Percentiles rank a stretch among this genome's conserved stretches.
Evolutionary conservation across 2,329 filamentous ascomycete genomes (phyloP).

Genomic region (Aspergillus fijiensis): DNA sequence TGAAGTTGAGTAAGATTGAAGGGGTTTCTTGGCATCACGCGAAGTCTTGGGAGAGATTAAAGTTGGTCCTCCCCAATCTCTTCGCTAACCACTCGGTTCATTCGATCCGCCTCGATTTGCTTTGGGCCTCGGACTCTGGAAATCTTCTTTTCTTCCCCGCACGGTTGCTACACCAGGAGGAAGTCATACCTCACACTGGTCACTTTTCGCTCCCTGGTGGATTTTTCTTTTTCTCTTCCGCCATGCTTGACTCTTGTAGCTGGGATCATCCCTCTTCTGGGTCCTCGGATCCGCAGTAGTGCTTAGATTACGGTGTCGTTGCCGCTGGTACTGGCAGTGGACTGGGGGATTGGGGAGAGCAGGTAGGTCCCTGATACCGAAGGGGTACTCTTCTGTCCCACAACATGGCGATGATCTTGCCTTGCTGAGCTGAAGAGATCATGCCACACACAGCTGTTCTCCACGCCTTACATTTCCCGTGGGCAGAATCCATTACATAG

Average conservation of each 20-base stretch:
- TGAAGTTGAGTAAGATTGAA: conserved; percentile 13
- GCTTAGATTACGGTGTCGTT: background rate
- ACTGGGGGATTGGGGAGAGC: background rate
- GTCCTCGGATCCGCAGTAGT: background rate
- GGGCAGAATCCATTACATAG: background rate
- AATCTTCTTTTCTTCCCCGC: conserved; percentile 25
- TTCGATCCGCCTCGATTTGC: conserved; percentile 20
- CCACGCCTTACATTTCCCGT: background rate
- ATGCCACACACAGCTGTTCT: background rate
- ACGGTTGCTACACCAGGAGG: conserved; percentile 16
- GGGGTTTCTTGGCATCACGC: conserved; percentile 17
- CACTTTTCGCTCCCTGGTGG: background rate
- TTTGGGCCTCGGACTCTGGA: conserved; percentile 5
- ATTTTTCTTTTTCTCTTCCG: background rate
- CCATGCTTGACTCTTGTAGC: background rate
- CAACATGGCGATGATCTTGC: background rate
- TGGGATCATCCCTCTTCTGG: background rate
- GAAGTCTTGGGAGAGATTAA: conserved; percentile 21
- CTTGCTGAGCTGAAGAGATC: background rate
- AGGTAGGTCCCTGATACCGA: background rate
- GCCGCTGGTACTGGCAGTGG: background rate
- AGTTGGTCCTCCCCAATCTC: conserved; percentile 20
- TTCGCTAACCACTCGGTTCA: conserved; percentile 15
- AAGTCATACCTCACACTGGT: background rate
- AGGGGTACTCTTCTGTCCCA: background rate